phyloP scores from a whole-genome alignment of 768 basidiomycete species.

The Kwoniella pini region DNA sequence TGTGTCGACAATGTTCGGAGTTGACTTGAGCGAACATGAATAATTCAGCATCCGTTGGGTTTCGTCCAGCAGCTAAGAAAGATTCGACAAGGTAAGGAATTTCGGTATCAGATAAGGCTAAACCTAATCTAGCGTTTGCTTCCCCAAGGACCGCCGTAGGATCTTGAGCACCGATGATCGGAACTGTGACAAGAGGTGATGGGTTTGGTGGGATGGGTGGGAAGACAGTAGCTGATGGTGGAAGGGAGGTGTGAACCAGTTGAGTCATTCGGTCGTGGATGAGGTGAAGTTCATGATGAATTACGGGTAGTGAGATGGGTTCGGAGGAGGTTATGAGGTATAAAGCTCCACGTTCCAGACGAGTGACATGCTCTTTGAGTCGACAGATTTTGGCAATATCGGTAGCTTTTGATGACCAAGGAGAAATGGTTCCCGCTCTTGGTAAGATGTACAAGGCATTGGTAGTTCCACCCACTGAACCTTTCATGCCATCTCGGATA shows the following conservation, averaged over 20 bases:
- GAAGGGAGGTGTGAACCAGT: conserved; percentile 63
- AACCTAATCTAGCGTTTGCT: conserved; percentile 82
- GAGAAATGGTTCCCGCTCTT: conserved; percentile 86
- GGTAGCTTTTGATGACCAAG: conserved; percentile 99
- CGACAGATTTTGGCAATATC: conserved; percentile 89
- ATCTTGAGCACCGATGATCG: conserved; percentile 60
- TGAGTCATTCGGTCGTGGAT: conserved; percentile 99
- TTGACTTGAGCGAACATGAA: conserved; percentile 99
- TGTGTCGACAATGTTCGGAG: conserved; percentile 99
- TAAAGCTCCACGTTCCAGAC: conserved; percentile 84
- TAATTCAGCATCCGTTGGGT: conserved; percentile 94
- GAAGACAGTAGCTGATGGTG: conserved; percentile 61
- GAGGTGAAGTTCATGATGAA: conserved; percentile 65
- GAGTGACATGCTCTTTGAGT: conserved; percentile 68
- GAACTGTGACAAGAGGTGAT: conserved; percentile 69
- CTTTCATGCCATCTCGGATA: conserved; percentile 52
- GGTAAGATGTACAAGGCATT: conserved; percentile 72
- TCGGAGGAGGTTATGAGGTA: conserved; percentile 60
- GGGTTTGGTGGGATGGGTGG: conserved; percentile 62
- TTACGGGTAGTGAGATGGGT: conserved; percentile 58
- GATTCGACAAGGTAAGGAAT: conserved; percentile 88
- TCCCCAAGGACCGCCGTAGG: conserved; percentile 67
- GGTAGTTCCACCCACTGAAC: conserved; percentile 41
- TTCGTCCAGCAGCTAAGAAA: conserved; percentile 77
- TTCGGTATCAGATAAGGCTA: conserved; percentile 85